phyloP scores from a whole-genome alignment of 2,329 filamentous ascomycete genomes.

The Penicillium sp. region DNA sequence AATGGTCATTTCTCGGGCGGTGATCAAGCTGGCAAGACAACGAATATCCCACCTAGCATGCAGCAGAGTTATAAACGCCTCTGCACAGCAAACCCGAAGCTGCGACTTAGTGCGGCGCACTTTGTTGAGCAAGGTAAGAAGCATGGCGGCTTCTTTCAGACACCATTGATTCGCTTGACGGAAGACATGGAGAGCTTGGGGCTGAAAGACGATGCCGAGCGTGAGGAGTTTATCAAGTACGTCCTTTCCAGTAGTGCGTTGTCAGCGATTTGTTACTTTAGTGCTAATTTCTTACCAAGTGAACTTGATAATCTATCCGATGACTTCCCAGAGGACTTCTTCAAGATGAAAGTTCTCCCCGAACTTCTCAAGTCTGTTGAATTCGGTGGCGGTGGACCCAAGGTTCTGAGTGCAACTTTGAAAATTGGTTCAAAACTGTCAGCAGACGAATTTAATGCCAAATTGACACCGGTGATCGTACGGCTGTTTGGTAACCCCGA shows the following conservation, averaged over 20 bases:
- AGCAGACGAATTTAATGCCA: conserved; percentile 83
- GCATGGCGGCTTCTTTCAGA: conserved; percentile 86
- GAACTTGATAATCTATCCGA: conserved; percentile 85
- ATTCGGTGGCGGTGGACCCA: conserved; percentile 91
- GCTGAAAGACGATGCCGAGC: conserved; percentile 79
- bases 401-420: conserved; percentile 83
- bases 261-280: background rate
- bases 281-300: conserved; percentile 33
- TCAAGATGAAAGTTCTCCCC: conserved; percentile 94
- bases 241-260: conserved; percentile 18
- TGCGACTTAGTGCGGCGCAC: conserved; percentile 76
- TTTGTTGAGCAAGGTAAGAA: conserved; percentile 89
- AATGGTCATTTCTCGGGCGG: conserved; percentile 76
- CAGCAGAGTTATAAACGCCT: conserved; percentile 88
- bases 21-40: conserved; percentile 83
- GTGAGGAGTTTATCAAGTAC: conserved; percentile 78
- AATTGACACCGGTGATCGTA: conserved; percentile 82
- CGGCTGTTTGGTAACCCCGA: conserved; percentile 89
- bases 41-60: conserved; percentile 83
- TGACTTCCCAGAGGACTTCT: conserved; percentile 96
- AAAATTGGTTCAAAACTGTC: conserved; percentile 87
- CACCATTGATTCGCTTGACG: conserved; percentile 84
- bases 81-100: conserved; percentile 84
- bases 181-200: conserved; percentile 92
- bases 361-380: conserved; percentile 99